Conservation (phyloP, 1,284 basidiomycete genomes). For the Anthracocystis panici-leucophaei region DNA sequence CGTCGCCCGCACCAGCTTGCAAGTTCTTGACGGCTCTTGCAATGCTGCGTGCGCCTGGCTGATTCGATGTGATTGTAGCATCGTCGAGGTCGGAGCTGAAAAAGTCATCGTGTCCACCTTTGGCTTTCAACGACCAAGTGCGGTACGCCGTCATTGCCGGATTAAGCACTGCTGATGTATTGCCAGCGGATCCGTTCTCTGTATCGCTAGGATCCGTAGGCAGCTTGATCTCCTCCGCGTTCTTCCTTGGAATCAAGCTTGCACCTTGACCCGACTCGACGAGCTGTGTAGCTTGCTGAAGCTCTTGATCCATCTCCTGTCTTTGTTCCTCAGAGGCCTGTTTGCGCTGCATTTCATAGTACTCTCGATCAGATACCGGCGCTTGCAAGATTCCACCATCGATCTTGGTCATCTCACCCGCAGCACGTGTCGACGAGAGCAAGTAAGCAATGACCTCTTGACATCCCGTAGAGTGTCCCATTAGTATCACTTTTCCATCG, state of each 20-base stretch:
- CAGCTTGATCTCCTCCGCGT: neutral
- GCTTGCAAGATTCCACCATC: conserved; percentile 65
- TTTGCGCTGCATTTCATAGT: conserved; percentile 35
- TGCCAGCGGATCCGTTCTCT: conserved; percentile 16
- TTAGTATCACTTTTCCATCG: conserved; percentile 54
- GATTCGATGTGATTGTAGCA: conserved; percentile 21
- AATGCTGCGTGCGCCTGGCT: conserved; percentile 18
- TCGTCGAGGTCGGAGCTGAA: conserved; percentile 59
- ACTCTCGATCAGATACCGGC: conserved; percentile 64
- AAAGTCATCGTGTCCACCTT: conserved; percentile 63
- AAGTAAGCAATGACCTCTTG: conserved; percentile 63
- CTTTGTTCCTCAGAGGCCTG: neutral
- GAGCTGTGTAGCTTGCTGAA: conserved; percentile 26
- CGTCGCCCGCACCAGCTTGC: neutral
- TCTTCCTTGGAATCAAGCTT: conserved; percentile 28
- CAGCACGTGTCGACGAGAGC: conserved; percentile 14
- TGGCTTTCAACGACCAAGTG: conserved; percentile 53
- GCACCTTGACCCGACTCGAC: conserved; percentile 20
- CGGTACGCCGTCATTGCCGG: conserved; percentile 66
- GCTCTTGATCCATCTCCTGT: conserved; percentile 25
- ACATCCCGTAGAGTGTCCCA: conserved; percentile 68
- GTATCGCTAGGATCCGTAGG: conserved; percentile 25
- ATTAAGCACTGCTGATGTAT: conserved; percentile 40
- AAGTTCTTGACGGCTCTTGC: conserved; percentile 29
- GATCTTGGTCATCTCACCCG: conserved; percentile 14